Evolutionary conservation across 306 rosid genomes (phyloP), one percentile per base, ranked within the genome.

Genomic region (Castanospermum australe): DNA sequence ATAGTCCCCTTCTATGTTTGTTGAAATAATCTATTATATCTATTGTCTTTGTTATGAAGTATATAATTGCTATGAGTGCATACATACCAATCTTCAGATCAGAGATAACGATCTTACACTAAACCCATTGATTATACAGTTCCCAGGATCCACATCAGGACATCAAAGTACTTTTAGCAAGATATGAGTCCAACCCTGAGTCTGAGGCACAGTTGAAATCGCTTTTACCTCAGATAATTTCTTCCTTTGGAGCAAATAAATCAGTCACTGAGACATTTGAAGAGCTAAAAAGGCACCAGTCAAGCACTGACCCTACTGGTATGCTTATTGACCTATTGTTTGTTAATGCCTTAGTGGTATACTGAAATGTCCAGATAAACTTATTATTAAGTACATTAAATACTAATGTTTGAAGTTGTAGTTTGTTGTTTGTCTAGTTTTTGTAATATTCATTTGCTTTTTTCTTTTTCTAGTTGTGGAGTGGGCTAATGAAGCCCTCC

Each of bases 401-500:
- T 54, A 64, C 10, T 72, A 38, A 48, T 51, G 25, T 70, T 65
- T 55, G 14, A 73, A 39, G 55, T 36, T 30, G 55, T 18, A 41
- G 60, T 76, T 45, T 65, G 41, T 38, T 12, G 13, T 18, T 74
- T 67, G 22, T 50, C 50, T 10, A 39, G 12, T 73, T 5, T 0
- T 54, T 33, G 48, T 78, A 33, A 71, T 76, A 64, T 50, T 67
- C 48, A 32, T 67, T 33, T 78, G 22, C 22, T 63, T 63, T 42
- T 78, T 63, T 65, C 62, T 63, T 60, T 73, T 65, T 86, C 47
- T 85, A 96, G 98, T 91, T 82, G 92, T 60, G 71, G 96, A 93
- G 75, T 96, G 97, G 98, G 99, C 99, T 28, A 84, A 85, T 73
- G 99, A 96, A 82, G 96, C 97, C 79, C 97, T 96, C 81, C 96